phyloP scores from a whole-genome alignment of 2,329 filamentous ascomycete genomes.

The Harringtonia lauricola region DNA sequence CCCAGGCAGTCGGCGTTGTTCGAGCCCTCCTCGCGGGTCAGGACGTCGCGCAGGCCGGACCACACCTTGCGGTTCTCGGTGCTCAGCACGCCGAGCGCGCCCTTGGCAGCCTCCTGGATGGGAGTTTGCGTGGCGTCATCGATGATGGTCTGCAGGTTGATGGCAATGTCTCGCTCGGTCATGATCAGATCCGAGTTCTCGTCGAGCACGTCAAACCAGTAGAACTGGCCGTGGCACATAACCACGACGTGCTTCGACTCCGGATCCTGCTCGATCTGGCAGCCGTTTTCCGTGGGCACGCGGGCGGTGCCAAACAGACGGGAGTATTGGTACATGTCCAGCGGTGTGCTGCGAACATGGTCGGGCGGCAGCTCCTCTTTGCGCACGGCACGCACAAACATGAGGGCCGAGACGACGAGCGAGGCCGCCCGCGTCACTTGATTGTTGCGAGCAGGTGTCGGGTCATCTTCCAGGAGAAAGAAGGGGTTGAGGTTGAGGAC shows the following conservation, averaged over 20 bases:
- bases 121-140: conserved; percentile 84
- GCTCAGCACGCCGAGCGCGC: conserved; percentile 82
- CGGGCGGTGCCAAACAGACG: conserved; percentile 89
- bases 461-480: conserved; percentile 94
- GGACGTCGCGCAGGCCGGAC: conserved; percentile 80
- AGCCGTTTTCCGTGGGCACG: conserved; percentile 88
- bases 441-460: conserved; percentile 90
- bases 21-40: conserved; percentile 75
- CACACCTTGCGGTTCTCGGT: conserved; percentile 95
- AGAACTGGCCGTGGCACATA: conserved; percentile 89
- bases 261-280: conserved; percentile 89
- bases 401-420: conserved; percentile 76
- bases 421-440: conserved; percentile 93
- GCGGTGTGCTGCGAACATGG: conserved; percentile 66
- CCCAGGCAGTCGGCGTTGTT: conserved; percentile 95
- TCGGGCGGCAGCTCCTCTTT: conserved; percentile 90
- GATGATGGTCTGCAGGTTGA: conserved; percentile 86
- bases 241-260: conserved; percentile 90
- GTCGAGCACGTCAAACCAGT: conserved; percentile 97
- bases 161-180: conserved; percentile 84
- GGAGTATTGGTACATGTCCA: conserved; percentile 98
- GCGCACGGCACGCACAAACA: conserved; percentile 85
- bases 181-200: conserved; percentile 93
- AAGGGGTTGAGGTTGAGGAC: conserved; percentile 97
- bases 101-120: conserved; percentile 91